Base-by-base conservation (phyloP, 1,284 basidiomycete species). In the Chalciporus sp. region DNA sequence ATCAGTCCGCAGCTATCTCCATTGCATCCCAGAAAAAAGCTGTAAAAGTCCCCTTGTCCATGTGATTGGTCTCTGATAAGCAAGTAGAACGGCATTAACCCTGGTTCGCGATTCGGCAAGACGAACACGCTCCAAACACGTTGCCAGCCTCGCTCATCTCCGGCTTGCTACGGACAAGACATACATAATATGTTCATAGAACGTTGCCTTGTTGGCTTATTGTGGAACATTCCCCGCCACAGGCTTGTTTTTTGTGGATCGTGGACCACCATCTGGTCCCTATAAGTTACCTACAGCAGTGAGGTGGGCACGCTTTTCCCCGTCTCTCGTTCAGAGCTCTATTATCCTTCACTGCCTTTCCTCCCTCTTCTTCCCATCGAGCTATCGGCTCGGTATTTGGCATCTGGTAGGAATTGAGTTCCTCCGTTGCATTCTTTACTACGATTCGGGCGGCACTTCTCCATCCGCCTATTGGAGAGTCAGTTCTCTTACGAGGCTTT, bases 51-150 rank as follows among this genome's bases (percentile, higher is more conserved):
- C 31, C 31, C 12, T 33, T 33, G 31, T 33, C 14, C 31, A 33
- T 33, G 31, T 33, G 31, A 20, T 19, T 27, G 3, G 12, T 26
- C 20, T 26, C 23, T 23, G 23, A 23, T 23, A 23, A 23, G 26
- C 26, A 40, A 43, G n/a, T 31, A 53, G n/a, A 48, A 49, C 52
- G 17, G 37, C 14, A 4, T 37, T 8, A 17, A 37, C 9, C 4
- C 1, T 40, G 26, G 17, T 42, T 26, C 44, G 28, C 33, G 39
- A 43, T 40, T 28, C 29, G 23, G 29, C 44, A 41, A 17, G 37
- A 52, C 23, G 45, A 44, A 27, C 53, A 56, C 47, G 49, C 53
- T 49, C 11, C 42, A 41, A 50, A 66, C 67, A 64, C 57, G 62
- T 67, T 68, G 56, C 42, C 6, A 43, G 40, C 20, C 37, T 42